Conservation (phyloP, 2,329 filamentous ascomycete species). For the Microdochium paspali region DNA sequence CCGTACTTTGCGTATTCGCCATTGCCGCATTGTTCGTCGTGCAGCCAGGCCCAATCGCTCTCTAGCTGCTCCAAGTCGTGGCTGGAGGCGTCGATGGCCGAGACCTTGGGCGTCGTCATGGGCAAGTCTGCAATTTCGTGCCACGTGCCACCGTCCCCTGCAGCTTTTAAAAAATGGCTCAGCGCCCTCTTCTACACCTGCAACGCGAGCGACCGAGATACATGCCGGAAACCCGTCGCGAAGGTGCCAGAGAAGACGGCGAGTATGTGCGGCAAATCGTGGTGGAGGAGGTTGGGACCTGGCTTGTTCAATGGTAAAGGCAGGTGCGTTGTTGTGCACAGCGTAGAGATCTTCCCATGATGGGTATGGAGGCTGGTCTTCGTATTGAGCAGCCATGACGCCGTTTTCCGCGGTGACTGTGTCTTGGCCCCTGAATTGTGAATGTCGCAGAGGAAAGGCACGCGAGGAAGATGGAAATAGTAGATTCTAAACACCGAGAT, state of each 20-base stretch:
- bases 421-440: neutral
- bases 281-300: neutral
- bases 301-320: neutral
- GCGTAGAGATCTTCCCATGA: neutral
- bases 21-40: conserved; percentile 8
- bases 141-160: conserved; percentile 9
- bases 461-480: neutral
- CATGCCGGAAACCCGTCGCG: neutral
- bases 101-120: conserved; percentile 17
- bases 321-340: neutral
- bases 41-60: conserved; percentile 11
- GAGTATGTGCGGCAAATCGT: neutral
- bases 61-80: conserved; percentile 14
- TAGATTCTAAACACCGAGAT: neutral
- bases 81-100: conserved; percentile 12
- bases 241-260: neutral
- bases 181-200: neutral
- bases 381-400: neutral
- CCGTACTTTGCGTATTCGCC: neutral
- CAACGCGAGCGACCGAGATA: neutral
- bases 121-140: conserved; percentile 15
- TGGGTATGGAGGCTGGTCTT: neutral
- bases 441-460: neutral
- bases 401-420: neutral
- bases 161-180: neutral